phyloP scores from a whole-genome alignment of 2,329 filamentous ascomycete genomes.

The Cercospora zeae-maydis region DNA sequence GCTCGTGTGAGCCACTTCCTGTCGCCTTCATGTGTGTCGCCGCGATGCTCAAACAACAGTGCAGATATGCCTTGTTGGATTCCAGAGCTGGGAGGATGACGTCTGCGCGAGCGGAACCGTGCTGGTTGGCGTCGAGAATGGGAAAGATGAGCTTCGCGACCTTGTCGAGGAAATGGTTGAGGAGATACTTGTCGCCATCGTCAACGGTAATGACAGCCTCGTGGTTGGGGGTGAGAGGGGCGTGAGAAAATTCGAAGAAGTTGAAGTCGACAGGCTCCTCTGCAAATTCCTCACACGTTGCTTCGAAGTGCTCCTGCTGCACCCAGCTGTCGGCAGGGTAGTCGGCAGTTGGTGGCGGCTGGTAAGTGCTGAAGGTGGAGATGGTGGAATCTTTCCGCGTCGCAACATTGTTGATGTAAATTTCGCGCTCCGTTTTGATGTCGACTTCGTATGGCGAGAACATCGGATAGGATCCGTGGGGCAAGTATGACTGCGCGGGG shows the following conservation, averaged over 20 bases:
- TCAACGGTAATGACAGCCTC: constrained; percentile 78
- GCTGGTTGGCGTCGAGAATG: constrained; percentile 84
- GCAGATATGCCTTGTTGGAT: constrained; percentile 87
- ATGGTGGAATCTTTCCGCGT: constrained; percentile 81
- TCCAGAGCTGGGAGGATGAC: constrained; percentile 84
- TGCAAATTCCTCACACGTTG: constrained; percentile 62
- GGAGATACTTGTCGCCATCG: constrained; percentile 77
- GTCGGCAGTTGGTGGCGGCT: constrained; percentile 70
- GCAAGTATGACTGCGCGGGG: constrained; percentile 39
- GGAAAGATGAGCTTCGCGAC: constrained; percentile 89
- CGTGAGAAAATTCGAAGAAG: constrained; percentile 78
- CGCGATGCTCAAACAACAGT: constrained; percentile 91
- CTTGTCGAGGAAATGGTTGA: constrained; percentile 86
- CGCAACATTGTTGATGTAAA: constrained; percentile 87
- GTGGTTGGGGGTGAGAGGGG: constrained; percentile 58
- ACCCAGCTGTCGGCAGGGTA: constrained; percentile 66
- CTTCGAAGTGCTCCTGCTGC: constrained; percentile 66
- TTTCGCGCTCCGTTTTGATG: constrained; percentile 91
- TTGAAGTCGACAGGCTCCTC: constrained; percentile 62
- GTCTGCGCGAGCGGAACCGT: constrained; percentile 74
- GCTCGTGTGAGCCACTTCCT: constrained; percentile 61
- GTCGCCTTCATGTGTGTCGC: constrained; percentile 88
- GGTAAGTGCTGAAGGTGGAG: constrained; percentile 89
- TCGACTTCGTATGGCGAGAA: constrained; percentile 87
- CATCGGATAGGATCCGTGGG: constrained; percentile 48